Conservation (phyloP, 2,329 filamentous ascomycete species). For the Stachybotrys elegans region DNA sequence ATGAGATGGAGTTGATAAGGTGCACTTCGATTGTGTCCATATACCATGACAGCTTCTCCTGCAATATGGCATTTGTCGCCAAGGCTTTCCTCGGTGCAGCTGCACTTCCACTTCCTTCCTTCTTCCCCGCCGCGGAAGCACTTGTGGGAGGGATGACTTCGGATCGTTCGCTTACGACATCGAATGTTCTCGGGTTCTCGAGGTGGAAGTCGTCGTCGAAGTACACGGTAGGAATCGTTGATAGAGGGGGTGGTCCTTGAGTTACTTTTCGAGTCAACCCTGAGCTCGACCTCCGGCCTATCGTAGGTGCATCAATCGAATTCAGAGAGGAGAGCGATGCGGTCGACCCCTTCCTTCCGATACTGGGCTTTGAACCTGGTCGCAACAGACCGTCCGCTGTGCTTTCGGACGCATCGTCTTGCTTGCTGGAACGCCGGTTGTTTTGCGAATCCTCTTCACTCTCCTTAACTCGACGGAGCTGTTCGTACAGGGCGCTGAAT, state of each 20-base stretch:
- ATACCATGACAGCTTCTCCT: conserved; percentile 99
- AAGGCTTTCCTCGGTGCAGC: conserved; percentile 71
- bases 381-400: conserved; percentile 41
- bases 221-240: conserved; percentile 88
- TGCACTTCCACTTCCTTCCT: conserved; percentile 50
- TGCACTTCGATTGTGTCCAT: conserved; percentile 99
- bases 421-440: conserved; percentile 31
- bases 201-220: conserved; percentile 94
- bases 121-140: conserved; percentile 48
- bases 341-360: conserved; percentile 26
- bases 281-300: conserved; percentile 39
- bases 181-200: conserved; percentile 93
- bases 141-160: conserved; percentile 78
- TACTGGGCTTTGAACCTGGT: conserved; percentile 28
- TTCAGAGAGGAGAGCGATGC: conserved; percentile 45
- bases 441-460: conserved; percentile 60
- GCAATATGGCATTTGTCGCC: conserved; percentile 92
- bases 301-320: conserved; percentile 40
- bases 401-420: conserved; percentile 36
- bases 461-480: conserved; percentile 78
- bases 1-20: conserved; percentile 91
- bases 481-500: conserved; percentile 83
- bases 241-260: conserved; percentile 77
- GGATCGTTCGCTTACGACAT: conserved; percentile 91
- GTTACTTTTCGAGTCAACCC: conserved; percentile 51